Evolutionary conservation across 768 basidiomycete genomes (phyloP).

Genomic region (Naganishia vishniacii): DNA sequence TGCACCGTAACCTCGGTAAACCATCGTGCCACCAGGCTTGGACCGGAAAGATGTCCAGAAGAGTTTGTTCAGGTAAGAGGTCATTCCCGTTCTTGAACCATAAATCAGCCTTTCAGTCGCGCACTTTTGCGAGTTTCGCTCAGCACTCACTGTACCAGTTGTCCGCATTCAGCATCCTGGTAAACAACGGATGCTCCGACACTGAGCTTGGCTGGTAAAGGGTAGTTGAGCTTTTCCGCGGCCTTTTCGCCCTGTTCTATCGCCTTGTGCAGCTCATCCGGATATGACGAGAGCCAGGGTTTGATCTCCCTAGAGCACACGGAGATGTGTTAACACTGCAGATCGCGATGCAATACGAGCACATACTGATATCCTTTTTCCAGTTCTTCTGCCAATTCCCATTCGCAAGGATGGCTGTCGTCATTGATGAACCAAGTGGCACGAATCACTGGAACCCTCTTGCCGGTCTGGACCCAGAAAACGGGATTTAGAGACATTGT

Average conservation of each 20-base stretch:
- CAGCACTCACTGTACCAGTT: slow-evolving; percentile 46
- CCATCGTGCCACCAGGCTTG: slow-evolving; percentile 45
- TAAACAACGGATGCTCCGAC: slow-evolving; percentile 41
- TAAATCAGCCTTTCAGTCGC: not conserved
- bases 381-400: slow-evolving; percentile 48
- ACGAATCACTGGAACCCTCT: slow-evolving; percentile 48
- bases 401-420: slow-evolving; percentile 50
- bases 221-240: slow-evolving; percentile 50
- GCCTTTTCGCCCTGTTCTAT: slow-evolving; percentile 47
- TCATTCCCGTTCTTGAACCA: slow-evolving; percentile 34
- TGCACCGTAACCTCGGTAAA: slow-evolving; percentile 50
- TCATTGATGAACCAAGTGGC: slow-evolving; percentile 51
- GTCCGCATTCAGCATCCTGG: slow-evolving; percentile 48
- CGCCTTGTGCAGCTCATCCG: slow-evolving; percentile 50
- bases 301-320: slow-evolving; percentile 39
- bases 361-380: slow-evolving; percentile 49
- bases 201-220: slow-evolving; percentile 38
- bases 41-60: slow-evolving; percentile 45
- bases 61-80: slow-evolving; percentile 42
- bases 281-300: slow-evolving; percentile 50
- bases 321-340: not conserved
- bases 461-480: slow-evolving; percentile 51
- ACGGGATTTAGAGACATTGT: slow-evolving; percentile 49
- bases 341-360: not conserved
- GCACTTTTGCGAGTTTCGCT: not conserved